Evolutionary conservation across 768 basidiomycete genomes (phyloP).

Genomic region (Phylloporus sp.): DNA sequence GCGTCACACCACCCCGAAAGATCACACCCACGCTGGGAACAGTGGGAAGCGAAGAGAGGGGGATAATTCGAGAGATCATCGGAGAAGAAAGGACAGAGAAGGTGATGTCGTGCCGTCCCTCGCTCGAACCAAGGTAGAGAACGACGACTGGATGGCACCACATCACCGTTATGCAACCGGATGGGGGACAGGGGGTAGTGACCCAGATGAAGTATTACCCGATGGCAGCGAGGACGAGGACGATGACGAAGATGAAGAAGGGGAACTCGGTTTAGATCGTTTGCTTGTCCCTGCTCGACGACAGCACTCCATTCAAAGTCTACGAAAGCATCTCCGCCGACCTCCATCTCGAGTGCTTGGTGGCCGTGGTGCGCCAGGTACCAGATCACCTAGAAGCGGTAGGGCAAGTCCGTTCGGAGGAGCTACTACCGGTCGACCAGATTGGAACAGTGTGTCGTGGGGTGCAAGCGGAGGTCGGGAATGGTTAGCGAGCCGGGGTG

Average conservation of each 20-base stretch:
- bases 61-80: slow-evolving; percentile 16
- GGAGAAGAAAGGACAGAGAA: slow-evolving; percentile 28
- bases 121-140: slow-evolving; percentile 55
- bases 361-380: slow-evolving; percentile 11
- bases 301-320: slow-evolving; percentile 68
- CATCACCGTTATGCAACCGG: slow-evolving; percentile 32
- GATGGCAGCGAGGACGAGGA: slow-evolving; percentile 31
- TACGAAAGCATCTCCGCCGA: slow-evolving; percentile 55
- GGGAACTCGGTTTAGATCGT: slow-evolving; percentile 59
- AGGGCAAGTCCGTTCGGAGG: slow-evolving; percentile 15
- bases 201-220: slow-evolving; percentile 13
- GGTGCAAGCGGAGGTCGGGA: slow-evolving; percentile 15
- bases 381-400: slow-evolving; percentile 17
- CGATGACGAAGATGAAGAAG: slow-evolving; percentile 45
- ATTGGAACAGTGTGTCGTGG: slow-evolving; percentile 24
- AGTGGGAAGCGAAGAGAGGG: slow-evolving; percentile 24
- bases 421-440: slow-evolving; percentile 1
- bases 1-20: slow-evolving; percentile 23
- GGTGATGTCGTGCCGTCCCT: slow-evolving; percentile 51
- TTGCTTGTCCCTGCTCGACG: slow-evolving; percentile 67
- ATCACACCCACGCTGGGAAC: slow-evolving; percentile 6
- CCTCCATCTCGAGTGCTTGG: slow-evolving; percentile 3
- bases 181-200: slow-evolving; percentile 26
- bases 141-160: slow-evolving; percentile 46
- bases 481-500: slow-evolving; percentile 28